phyloP scores from a whole-genome alignment of 331 rosid genomes.

The Malus hybrid region DNA sequence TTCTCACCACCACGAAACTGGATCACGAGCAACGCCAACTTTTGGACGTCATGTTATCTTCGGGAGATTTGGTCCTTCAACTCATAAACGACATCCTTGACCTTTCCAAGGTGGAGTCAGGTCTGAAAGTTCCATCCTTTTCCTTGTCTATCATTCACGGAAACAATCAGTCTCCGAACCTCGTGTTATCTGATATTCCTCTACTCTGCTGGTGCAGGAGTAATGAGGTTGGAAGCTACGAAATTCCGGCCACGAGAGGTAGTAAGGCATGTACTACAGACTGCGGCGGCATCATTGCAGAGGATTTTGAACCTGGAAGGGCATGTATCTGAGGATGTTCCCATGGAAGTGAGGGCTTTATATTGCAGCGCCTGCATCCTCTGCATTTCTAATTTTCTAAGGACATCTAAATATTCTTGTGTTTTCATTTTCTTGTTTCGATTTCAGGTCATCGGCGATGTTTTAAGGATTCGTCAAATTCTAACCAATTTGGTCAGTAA shows the following conservation, averaged over 20 bases:
- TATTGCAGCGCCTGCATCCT: not conserved
- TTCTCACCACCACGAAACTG: slow-evolving; percentile 78
- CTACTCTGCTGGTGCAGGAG: slow-evolving; percentile 41
- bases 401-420: not conserved
- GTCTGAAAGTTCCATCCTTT: slow-evolving; percentile 28
- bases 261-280: slow-evolving; percentile 87
- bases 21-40: slow-evolving; percentile 72
- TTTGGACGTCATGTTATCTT: slow-evolving; percentile 82
- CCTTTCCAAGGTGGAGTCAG: slow-evolving; percentile 98
- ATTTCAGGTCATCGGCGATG: slow-evolving; percentile 81
- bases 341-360: slow-evolving; percentile 58
- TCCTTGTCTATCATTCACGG: not conserved
- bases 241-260: slow-evolving; percentile 95
- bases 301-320: slow-evolving; percentile 82
- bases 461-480: slow-evolving; percentile 85
- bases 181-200: not conserved
- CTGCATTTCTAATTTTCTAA: not conserved
- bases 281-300: slow-evolving; percentile 94
- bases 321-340: slow-evolving; percentile 83
- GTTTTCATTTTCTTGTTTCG: not conserved
- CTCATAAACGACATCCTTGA: slow-evolving; percentile 94
- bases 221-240: slow-evolving; percentile 94
- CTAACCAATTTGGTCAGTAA: slow-evolving; percentile 89
- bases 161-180: not conserved
- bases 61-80: slow-evolving; percentile 97